Base-by-base conservation (phyloP, 306 rosid genomes). In the Gynostemma pentaphyllum region DNA sequence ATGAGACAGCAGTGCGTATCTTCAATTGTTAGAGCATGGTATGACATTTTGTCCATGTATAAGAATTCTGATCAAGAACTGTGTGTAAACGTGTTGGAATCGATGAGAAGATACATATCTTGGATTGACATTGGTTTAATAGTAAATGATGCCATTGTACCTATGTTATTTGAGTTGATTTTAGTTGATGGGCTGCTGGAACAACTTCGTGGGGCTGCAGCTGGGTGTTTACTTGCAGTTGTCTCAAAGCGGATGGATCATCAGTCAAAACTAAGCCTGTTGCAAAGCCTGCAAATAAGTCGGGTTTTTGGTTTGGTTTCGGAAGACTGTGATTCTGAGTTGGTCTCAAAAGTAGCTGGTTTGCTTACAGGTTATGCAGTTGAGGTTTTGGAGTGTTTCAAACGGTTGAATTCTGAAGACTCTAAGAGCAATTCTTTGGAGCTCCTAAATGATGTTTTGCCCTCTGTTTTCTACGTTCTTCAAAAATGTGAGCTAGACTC, bases 61-160 rank as follows among this genome's bases (percentile, higher is more conserved):
- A 80, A 78, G 69, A 82, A 81, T 72, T 68, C 78, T 13, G 81
- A 87, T 73, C 84, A 81, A 41, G 90, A 85, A 63, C 74, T 90
- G 44, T 90, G 95, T 72, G 16, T 79, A 45, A 74, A 72, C 48
- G 95, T 87, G 5, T 85, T 90, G 68, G 94, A 85, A 53, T 77
- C 90, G 7, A 87, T 87, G 87, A 81, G 82, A 73, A 85, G 94
- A 77, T 87, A 74, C 77, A 82, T 87, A 64, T 83, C 95, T 50
- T 92, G 99, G 99, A 92, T 92, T 21, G 99, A 92, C 68, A 92
- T 92, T 14, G 80, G 94, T 45, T 80, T 92, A 65, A 78, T 92
- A 42, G 96, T 72, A 57, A 92, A 92, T 74, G 99, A 92, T 64
- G 78, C 68, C 5, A 86, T 92, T 70, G 68, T 86, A 64, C 95